Conservation (phyloP, 257 asterid genomes). For the Nicotiana sylvestris region DNA sequence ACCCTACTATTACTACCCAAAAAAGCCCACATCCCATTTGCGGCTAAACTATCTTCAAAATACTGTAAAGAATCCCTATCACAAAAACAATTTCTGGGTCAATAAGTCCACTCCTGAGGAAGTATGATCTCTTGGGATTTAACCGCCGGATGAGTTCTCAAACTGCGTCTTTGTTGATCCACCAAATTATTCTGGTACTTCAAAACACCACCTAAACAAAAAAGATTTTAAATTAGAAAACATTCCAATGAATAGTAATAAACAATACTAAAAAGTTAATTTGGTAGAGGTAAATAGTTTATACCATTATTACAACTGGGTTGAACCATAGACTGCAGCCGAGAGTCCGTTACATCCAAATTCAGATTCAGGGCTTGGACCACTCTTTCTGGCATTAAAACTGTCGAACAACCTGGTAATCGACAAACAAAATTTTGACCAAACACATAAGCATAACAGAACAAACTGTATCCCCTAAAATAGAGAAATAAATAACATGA, state of each 20-base stretch:
- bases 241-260: not conserved
- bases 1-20: too few species aligned
- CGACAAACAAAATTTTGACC: not conserved
- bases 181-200: conserved; percentile 11
- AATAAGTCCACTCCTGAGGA: conserved; percentile 86
- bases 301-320: not conserved
- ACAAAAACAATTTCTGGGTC: not conserved
- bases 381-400: conserved; percentile 57
- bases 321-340: conserved; percentile 19
- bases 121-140: conserved; percentile 46
- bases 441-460: not conserved
- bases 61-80: too few species aligned
- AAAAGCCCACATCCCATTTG: too few species aligned
- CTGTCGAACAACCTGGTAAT: conserved; percentile 50
- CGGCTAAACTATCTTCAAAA: too few species aligned
- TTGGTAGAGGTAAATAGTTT: not conserved
- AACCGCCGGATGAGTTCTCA: conserved; percentile 14
- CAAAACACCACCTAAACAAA: conserved; percentile 16
- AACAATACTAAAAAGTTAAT: not conserved
- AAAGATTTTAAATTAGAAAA: not conserved
- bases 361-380: conserved; percentile 65
- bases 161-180: conserved; percentile 29
- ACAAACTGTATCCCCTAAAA: not conserved
- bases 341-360: conserved; percentile 23
- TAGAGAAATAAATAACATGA: not conserved